Base-by-base conservation (phyloP, 345 rosid genomes). In the Adansonia digitata region DNA sequence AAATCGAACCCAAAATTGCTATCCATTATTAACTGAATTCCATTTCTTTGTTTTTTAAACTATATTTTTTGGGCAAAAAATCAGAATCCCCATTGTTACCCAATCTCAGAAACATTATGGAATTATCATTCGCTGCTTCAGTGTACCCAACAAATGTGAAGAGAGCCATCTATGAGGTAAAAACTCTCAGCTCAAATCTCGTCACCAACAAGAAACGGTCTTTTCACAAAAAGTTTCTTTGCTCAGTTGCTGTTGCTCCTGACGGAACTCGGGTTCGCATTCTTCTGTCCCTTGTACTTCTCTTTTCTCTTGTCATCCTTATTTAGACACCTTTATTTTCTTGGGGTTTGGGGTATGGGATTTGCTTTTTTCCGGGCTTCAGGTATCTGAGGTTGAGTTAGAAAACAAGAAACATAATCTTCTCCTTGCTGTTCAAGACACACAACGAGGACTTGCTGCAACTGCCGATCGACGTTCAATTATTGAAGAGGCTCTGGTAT, bases 401-500 rank as follows among this genome's bases (percentile, higher is more conserved):
- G 97, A 94, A 86, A 75, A 79, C 77, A 80, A 86, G 79, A 90
- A 94, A 77, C 88, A 89, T 18, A 80, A 92, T 64, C 84, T 94
- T 15, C 83, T 94, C n/a, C 84, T 81, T 73, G 88, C 91, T 55
- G 63, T 87, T 43, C 96, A 92, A 75, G 96, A 88, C 45, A 94
- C 97, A 18, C 86, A 88, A 80, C 74, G 97, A 24, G 97, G 98
- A 1, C 84, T 89, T 22, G 78, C 75, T 60, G 81, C 88, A 5
- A 87, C 88, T 78, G 81, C 93, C 68, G 91, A 92, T 79, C 91
- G 91, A 76, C 92, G 98, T 43, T 86, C 92, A 71, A 3, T 57
- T 66, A 94, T 94, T 53, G 97, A 94, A 73, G 98, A 92, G 80
- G 88, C 94, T 79, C 79, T 92, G 91, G 98, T 89, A 62, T 63